Conservation (phyloP, 2,329 filamentous ascomycete genomes). For the Phaeosphaeriaceae sp. region DNA sequence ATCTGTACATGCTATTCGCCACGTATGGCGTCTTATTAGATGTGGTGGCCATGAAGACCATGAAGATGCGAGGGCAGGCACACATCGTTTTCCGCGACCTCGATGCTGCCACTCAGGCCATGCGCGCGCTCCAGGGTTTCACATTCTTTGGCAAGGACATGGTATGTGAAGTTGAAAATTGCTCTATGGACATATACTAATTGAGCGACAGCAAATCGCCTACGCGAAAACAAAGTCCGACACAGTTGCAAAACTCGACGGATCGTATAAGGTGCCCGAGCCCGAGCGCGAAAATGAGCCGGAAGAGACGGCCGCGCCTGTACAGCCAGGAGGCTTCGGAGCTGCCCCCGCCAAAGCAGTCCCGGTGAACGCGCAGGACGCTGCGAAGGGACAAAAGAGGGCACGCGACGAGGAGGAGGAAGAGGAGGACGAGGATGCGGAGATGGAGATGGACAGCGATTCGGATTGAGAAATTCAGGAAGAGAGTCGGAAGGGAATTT, state of each 20-base stretch:
- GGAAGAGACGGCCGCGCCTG: slow-evolving; percentile 25
- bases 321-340: slow-evolving; percentile 55
- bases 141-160: slow-evolving; percentile 85
- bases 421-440: slow-evolving; percentile 63
- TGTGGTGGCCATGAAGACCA: slow-evolving; percentile 86
- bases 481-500: slow-evolving; percentile 9
- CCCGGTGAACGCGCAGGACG: slow-evolving; percentile 50
- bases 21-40: slow-evolving; percentile 94
- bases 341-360: slow-evolving; percentile 39
- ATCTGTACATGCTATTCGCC: slow-evolving; percentile 91
- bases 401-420: slow-evolving; percentile 70
- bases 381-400: slow-evolving; percentile 70
- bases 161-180: slow-evolving; percentile 62
- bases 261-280: slow-evolving; percentile 79
- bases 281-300: slow-evolving; percentile 26
- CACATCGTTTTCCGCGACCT: slow-evolving; percentile 91
- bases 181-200: neutral
- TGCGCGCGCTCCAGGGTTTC: slow-evolving; percentile 86
- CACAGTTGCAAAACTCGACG: slow-evolving; percentile 88
- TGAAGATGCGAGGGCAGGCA: slow-evolving; percentile 94
- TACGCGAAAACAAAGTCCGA: slow-evolving; percentile 92
- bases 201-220: slow-evolving; percentile 73
- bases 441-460: slow-evolving; percentile 73
- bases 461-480: slow-evolving; percentile 44
- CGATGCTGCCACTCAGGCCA: slow-evolving; percentile 90